Percentiles rank a stretch among this genome's conserved stretches.
Conservation (phyloP, 2,329 filamentous ascomycete species). For the Clonostachys rosea region DNA sequence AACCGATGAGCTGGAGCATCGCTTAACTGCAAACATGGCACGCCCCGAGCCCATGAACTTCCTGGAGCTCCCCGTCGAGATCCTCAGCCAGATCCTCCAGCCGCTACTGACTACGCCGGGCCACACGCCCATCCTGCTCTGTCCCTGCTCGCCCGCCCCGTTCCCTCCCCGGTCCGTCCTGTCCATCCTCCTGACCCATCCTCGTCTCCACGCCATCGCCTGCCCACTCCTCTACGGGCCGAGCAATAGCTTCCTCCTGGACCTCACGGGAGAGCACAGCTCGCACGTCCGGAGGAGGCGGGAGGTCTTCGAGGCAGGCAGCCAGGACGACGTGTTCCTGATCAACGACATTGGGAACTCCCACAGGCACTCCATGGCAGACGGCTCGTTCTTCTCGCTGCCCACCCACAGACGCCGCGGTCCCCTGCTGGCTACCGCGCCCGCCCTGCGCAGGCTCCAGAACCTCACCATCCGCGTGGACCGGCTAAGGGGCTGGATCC, state of each 20-base stretch:
- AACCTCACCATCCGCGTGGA: slow-evolving; percentile 19
- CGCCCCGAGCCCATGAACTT: slow-evolving; percentile 13
- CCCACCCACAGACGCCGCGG: background rate
- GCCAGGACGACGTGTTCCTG: background rate
- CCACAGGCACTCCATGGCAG: background rate
- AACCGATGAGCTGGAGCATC: no score
- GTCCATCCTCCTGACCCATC: slow-evolving; percentile 22
- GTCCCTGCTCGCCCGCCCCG: slow-evolving; percentile 13
- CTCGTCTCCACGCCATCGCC: slow-evolving; percentile 22
- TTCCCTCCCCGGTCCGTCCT: slow-evolving; percentile 12
- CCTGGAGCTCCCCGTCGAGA: slow-evolving; percentile 24
- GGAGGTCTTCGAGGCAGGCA: slow-evolving; percentile 1
- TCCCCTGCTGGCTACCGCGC: background rate
- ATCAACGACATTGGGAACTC: background rate
- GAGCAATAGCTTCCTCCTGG: slow-evolving; percentile 20
- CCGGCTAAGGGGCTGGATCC: slow-evolving; percentile 22
- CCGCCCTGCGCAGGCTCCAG: slow-evolving; percentile 15
- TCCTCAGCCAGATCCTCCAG: slow-evolving; percentile 20
- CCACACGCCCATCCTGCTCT: slow-evolving; percentile 14
- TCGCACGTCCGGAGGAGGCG: slow-evolving; percentile 16
- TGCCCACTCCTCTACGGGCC: slow-evolving; percentile 21
- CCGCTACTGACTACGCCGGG: slow-evolving; percentile 16
- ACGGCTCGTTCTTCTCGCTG: background rate
- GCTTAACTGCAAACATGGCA: background rate
- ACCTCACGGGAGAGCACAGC: slow-evolving; percentile 17